A percentile compares a stretch with the other conserved stretches of the same genome.
Conservation (phyloP, 1,139 yeast species). For the Debaryomyces sp. region DNA sequence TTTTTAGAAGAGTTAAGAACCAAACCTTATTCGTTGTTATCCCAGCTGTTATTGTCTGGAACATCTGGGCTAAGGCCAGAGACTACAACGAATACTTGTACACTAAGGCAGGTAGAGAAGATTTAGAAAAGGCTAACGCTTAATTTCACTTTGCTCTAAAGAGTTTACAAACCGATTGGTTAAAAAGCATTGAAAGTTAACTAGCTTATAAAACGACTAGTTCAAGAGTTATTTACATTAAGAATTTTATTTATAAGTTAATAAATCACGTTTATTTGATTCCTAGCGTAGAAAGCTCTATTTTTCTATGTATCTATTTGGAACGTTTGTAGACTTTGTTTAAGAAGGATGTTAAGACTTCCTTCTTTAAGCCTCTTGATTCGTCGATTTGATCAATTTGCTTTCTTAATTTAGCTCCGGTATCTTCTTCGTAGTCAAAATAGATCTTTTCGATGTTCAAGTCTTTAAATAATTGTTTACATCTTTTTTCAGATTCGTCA, state of each 20-base stretch:
- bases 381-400: slow-evolving; percentile 79
- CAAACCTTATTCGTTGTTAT: slow-evolving; percentile 78
- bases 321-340: slow-evolving; percentile 92
- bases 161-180: not conserved
- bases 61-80: slow-evolving; percentile 84
- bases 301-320: slow-evolving; percentile 49
- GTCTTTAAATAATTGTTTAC: slow-evolving; percentile 75
- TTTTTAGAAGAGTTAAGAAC: slow-evolving; percentile 89
- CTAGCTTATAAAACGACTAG: not conserved
- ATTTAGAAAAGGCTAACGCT: slow-evolving; percentile 78
- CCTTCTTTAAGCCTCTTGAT: slow-evolving; percentile 86
- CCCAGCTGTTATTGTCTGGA: slow-evolving; percentile 83
- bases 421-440: slow-evolving; percentile 77
- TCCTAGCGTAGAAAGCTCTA: not conserved
- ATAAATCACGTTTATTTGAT: slow-evolving; percentile 4
- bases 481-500: slow-evolving; percentile 64
- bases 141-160: slow-evolving; percentile 24
- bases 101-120: slow-evolving; percentile 98
- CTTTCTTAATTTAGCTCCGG: slow-evolving; percentile 64
- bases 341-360: slow-evolving; percentile 81
- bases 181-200: slow-evolving; percentile 2
- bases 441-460: slow-evolving; percentile 73
- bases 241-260: slow-evolving; percentile 5
- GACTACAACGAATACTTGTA: slow-evolving; percentile 92
- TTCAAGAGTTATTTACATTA: slow-evolving; percentile 1